phyloP scores from a whole-genome alignment of 2,329 filamentous ascomycete genomes.

The Colletotrichum salicis region DNA sequence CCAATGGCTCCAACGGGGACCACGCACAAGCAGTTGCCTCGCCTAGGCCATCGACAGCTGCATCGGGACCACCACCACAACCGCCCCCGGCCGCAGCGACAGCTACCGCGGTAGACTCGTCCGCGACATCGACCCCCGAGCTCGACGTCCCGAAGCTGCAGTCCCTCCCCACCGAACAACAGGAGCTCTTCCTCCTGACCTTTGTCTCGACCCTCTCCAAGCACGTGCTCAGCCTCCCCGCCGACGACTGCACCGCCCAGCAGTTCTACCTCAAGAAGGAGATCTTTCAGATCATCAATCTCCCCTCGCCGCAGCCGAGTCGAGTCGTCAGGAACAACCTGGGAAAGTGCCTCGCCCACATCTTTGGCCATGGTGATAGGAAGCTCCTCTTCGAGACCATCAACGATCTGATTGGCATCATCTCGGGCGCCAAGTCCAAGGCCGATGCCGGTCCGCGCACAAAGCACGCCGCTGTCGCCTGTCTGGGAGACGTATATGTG shows the following conservation, averaged over 20 bases:
- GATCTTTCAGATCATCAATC: constrained; percentile 90
- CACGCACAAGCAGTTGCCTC: constrained; percentile 35
- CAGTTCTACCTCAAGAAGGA: constrained; percentile 95
- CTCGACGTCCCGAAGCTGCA: constrained; percentile 92
- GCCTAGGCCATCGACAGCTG: constrained; percentile 36
- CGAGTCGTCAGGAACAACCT: constrained; percentile 91
- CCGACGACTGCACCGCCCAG: constrained; percentile 85
- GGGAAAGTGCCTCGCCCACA: constrained; percentile 82
- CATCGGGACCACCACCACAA: constrained; percentile 35
- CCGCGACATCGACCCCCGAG: constrained; percentile 71
- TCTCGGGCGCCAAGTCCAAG: constrained; percentile 79
- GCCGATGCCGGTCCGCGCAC: constrained; percentile 79
- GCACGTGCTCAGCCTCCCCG: constrained; percentile 78
- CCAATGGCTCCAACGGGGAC: constrained; percentile 47
- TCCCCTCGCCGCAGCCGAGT: constrained; percentile 83
- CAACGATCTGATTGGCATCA: constrained; percentile 81
- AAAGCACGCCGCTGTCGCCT: constrained; percentile 89
- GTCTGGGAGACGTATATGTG: constrained; percentile 88
- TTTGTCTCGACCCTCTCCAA: constrained; percentile 86
- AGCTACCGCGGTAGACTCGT: constrained; percentile 49
- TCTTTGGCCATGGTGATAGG: constrained; percentile 86
- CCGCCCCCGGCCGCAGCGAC: constrained; percentile 37
- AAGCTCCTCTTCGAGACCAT: constrained; percentile 95
- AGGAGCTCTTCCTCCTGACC: constrained; percentile 91
- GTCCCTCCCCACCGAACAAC: constrained; percentile 89